Evolutionary conservation across 164 flowering plant genomes (phyloP).

Genomic region (Vitis cinerea): DNA sequence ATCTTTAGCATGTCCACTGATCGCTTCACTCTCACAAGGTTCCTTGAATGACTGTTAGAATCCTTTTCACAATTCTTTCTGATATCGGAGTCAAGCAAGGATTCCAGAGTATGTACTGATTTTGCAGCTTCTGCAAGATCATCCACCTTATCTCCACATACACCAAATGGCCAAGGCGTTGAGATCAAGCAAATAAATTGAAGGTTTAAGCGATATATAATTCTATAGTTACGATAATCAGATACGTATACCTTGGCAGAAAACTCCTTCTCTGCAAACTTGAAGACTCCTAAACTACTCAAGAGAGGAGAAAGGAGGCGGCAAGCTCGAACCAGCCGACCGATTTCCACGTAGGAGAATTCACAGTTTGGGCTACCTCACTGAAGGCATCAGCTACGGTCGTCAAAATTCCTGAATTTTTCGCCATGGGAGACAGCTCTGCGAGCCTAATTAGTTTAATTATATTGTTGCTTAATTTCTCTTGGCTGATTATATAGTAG

Average conservation of each 20-base stretch:
- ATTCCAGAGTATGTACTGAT: neutral
- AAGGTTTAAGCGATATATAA: neutral
- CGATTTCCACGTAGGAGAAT: slow-evolving; percentile 1
- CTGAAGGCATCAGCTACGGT: slow-evolving; percentile 3
- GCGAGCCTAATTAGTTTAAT: too few relatives aligned
- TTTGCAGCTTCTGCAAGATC: neutral
- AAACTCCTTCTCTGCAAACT: slow-evolving; percentile 11
- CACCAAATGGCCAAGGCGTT: too few relatives aligned
- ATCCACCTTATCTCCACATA: neutral
- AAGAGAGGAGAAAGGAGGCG: slow-evolving; percentile 6
- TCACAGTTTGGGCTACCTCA: neutral
- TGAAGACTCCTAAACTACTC: slow-evolving; percentile 7
- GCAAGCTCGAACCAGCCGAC: slow-evolving; percentile 1
- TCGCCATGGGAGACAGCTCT: too few relatives aligned
- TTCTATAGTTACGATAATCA: too few relatives aligned
- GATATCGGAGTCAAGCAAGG: neutral
- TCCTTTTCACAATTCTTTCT: neutral
- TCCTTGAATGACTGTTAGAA: neutral
- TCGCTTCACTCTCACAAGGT: neutral
- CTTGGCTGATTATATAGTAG: too few relatives aligned
- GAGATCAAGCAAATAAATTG: neutral
- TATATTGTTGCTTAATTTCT: too few relatives aligned
- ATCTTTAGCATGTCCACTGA: neutral
- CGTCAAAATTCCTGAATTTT: neutral
- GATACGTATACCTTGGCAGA: neutral